A percentile compares a stretch with the other conserved stretches of the same genome.
Evolutionary conservation across 306 rosid genomes (phyloP).

Genomic region (Rosa lucieae): DNA sequence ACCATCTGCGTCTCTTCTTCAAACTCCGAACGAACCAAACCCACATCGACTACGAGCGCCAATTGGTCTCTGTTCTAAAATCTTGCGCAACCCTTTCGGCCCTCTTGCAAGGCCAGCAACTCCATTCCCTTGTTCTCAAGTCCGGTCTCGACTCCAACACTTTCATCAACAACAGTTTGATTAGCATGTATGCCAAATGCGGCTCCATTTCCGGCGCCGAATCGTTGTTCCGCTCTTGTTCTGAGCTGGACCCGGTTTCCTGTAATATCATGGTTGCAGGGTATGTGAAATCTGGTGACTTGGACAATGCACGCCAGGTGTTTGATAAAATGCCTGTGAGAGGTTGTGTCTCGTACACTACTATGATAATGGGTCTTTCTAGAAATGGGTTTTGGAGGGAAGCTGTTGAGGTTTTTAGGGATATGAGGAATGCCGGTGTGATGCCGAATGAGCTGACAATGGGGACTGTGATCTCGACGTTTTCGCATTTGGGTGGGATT

Average conservation of each 20-base stretch:
- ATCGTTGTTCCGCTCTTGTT: conserved; percentile 44
- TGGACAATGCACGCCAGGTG: conserved; percentile 60
- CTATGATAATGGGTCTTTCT: conserved; percentile 82
- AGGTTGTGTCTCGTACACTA: conserved; percentile 73
- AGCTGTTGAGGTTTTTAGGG: conserved; percentile 67
- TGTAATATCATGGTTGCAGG: conserved; percentile 83
- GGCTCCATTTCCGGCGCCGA: conserved; percentile 49
- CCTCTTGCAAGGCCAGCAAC: conserved; percentile 57
- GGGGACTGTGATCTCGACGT: conserved; percentile 64
- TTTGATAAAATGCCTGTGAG: conserved; percentile 67
- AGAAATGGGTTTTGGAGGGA: conserved; percentile 56
- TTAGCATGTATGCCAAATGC: conserved; percentile 72
- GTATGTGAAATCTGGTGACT: conserved; percentile 53
- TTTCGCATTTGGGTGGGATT: conserved; percentile 54
- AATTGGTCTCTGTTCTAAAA: conserved; percentile 65
- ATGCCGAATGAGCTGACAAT: conserved; percentile 67
- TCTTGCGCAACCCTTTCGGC: conserved; percentile 59
- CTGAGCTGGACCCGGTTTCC: conserved; percentile 56
- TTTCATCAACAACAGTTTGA: conserved; percentile 66
- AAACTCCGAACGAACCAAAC: conserved; percentile 31
- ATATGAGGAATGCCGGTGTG: conserved; percentile 58
- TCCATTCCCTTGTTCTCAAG: conserved; percentile 61
- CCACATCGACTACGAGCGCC: conserved; percentile 46
- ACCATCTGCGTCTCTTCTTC: conserved; percentile 48
- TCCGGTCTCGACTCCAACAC: conserved; percentile 60